Conservation (phyloP, 2,329 filamentous ascomycete species). For the Hypoxylon sp. region DNA sequence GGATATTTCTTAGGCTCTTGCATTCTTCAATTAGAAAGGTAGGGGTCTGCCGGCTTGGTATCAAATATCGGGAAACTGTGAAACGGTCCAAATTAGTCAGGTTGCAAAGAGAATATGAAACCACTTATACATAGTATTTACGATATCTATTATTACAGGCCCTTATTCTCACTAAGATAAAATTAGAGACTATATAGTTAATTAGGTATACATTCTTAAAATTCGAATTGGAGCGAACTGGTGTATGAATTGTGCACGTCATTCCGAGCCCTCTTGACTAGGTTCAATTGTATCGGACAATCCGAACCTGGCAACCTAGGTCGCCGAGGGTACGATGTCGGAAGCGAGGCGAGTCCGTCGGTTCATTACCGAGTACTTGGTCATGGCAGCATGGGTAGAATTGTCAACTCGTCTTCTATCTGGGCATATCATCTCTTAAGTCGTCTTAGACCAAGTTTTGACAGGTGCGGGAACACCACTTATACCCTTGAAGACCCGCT, state of each 20-base stretch:
- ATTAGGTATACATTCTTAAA: neutral
- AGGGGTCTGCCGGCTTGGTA: constrained; percentile 4
- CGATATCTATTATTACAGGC: neutral
- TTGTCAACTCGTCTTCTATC: constrained; percentile 5
- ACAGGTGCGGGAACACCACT: constrained; percentile 30
- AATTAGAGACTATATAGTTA: neutral
- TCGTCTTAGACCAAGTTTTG: constrained; percentile 13
- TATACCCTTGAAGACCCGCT: constrained; percentile 39
- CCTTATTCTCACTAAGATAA: neutral
- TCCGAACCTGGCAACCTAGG: neutral
- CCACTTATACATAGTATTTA: neutral
- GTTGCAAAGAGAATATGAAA: neutral
- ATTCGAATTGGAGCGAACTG: neutral
- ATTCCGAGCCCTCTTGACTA: neutral
- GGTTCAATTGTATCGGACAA: neutral
- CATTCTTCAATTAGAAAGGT: neutral
- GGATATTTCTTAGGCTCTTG: constrained; percentile 7
- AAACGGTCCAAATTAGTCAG: neutral
- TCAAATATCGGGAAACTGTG: neutral
- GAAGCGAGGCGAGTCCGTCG: constrained; percentile 22
- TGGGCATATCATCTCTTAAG: constrained; percentile 27
- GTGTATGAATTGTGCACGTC: neutral
- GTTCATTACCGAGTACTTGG: constrained; percentile 11
- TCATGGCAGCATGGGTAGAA: neutral
- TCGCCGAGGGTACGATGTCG: constrained; percentile 4